Evolutionary conservation across 768 basidiomycete species (phyloP).

Genomic region (Termitomyces sp.): DNA sequence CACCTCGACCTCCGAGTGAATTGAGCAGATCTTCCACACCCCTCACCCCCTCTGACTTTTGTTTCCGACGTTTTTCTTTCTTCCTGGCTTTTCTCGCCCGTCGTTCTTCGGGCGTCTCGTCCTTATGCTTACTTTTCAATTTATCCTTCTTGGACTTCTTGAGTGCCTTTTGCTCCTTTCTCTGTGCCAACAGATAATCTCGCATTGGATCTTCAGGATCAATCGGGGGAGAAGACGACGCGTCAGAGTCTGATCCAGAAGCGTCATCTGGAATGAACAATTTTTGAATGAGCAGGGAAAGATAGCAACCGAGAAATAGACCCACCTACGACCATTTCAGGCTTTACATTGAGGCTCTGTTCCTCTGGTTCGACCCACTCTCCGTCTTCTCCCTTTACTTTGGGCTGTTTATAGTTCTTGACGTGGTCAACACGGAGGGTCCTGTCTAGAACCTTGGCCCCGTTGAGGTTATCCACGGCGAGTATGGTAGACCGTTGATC

Average conservation of each 20-base stretch:
- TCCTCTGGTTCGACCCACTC: constrained; percentile 84
- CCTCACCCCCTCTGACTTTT: constrained; percentile 57
- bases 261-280: constrained; percentile 38
- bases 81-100: constrained; percentile 68
- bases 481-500: constrained; percentile 95
- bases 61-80: constrained; percentile 62
- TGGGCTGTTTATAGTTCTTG: constrained; percentile 88
- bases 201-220: constrained; percentile 99
- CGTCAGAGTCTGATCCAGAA: constrained; percentile 62
- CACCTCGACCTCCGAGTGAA: constrained; percentile 36
- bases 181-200: constrained; percentile 80
- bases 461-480: constrained; percentile 98
- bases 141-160: constrained; percentile 63
- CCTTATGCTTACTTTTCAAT: constrained; percentile 63
- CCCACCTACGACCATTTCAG: constrained; percentile 62
- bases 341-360: constrained; percentile 85
- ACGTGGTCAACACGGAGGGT: constrained; percentile 92
- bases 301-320: not conserved
- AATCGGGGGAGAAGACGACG: constrained; percentile 59
- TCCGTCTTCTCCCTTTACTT: constrained; percentile 71
- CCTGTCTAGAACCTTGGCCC: constrained; percentile 81
- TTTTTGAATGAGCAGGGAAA: not conserved
- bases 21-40: constrained; percentile 67
- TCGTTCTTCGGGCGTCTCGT: constrained; percentile 79
- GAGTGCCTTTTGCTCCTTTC: constrained; percentile 63